Base-by-base conservation (phyloP, 1,284 basidiomycete genomes). In the Anthracocystis panici-leucophaei region DNA sequence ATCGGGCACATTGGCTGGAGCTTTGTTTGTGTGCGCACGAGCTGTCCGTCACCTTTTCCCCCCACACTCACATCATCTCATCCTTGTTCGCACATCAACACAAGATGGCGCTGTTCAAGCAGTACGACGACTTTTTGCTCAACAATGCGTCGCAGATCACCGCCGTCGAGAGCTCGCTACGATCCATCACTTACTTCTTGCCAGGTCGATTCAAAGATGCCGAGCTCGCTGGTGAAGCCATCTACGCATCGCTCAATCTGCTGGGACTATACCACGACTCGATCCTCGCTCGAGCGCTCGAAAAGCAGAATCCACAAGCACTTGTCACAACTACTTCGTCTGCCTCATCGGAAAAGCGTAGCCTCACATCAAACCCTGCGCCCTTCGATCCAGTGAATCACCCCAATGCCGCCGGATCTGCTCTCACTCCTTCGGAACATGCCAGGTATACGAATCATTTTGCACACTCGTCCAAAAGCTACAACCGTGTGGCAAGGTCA, bases 191-290 rank as follows among this genome's bases (percentile, higher is more conserved):
- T 41, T 97, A 94, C 93, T 91, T 97, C 78, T 88, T 97, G 25
- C 95, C 95, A 21, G 95, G 95, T 73, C 90, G 95, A 70, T 97
- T 97, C 89, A 94, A 94, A 85, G 95, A 97, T 88, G 93, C 95
- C 58, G 95, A 97, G 86, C 88, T 97, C 8, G 79, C 74, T 5
- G 79, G 77, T 23, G 79, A 80, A 58, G 79, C 74, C 52, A 78
- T 87, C 45, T 87, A 85, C 67, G 79, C 86, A 21, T 75, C 82
- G 11, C 75, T 87, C 55, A 87, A 87, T 51, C 68, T 87, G 9
- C 78, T 87, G 27, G 84, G 86, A 31, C 78, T 86, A 57, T 86
- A 87, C 77, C 87, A 87, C 70, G 86, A 87, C 70, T 83, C 84
- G n/a, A 79, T 87, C 56, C 78, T 86, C 20, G 77, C 80, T 52